These are phyloP conservation scores for Yamadazyma buinensis DNA, from an alignment of 1,139 yeast genomes.

Conservation along the genomic window DNA sequence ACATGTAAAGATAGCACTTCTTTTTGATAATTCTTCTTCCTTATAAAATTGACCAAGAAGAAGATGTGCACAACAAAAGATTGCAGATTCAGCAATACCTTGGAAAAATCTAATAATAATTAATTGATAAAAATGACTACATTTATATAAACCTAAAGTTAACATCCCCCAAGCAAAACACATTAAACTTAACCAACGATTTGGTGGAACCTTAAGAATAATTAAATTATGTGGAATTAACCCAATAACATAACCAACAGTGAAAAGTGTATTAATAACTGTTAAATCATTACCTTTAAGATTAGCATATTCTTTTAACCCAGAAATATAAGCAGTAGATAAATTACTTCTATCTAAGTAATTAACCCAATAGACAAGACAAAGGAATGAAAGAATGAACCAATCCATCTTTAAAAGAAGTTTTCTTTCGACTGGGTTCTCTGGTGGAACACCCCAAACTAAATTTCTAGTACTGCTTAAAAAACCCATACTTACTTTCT, in stretches of 20 bases:
- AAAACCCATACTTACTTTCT: constrained; percentile 3
- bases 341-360: constrained; percentile 46
- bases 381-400: constrained; percentile 53
- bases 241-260: constrained; percentile 57
- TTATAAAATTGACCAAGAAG: constrained; percentile 53
- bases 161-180: constrained; percentile 53
- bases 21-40: constrained; percentile 42
- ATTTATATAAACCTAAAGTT: constrained; percentile 49
- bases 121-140: constrained; percentile 38
- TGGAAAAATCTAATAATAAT: constrained; percentile 52
- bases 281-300: constrained; percentile 50
- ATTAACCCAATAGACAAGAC: constrained; percentile 52
- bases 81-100: constrained; percentile 53
- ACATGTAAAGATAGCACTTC: constrained; percentile 48
- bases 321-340: constrained; percentile 58
- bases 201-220: constrained; percentile 47
- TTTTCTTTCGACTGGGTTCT: constrained; percentile 34
- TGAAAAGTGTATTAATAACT: constrained; percentile 51
- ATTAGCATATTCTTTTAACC: constrained; percentile 51
- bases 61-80: constrained; percentile 52
- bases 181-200: constrained; percentile 53
- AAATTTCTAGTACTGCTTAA: constrained; percentile 8
- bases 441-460: constrained; percentile 39
- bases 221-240: constrained; percentile 55
- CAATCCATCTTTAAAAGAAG: constrained; percentile 50